A percentile compares a stretch with the other conserved stretches of the same genome.
Evolutionary conservation across 2,329 filamentous ascomycete species (phyloP).

Genomic region (Trichoderma semiorbis): DNA sequence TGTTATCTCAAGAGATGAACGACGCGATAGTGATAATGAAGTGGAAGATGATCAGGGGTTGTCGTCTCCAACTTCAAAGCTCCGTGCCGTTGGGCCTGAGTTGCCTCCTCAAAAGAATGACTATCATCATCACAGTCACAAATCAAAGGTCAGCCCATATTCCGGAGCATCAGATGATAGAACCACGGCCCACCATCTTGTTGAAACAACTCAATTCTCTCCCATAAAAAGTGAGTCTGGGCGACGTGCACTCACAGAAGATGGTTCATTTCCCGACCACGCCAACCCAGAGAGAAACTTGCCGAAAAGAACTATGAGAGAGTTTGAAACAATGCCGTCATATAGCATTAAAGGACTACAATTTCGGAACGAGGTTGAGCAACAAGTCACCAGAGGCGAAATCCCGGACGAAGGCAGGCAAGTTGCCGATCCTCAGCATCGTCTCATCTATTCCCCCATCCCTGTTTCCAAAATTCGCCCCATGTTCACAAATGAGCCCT

Average conservation of each 20-base stretch:
- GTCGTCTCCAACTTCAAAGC: conserved; percentile 11
- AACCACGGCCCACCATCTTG: background rate
- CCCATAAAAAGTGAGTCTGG: background rate
- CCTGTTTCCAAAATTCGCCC: conserved; percentile 22
- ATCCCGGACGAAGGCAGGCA: background rate
- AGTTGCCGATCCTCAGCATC: background rate
- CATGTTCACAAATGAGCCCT: background rate
- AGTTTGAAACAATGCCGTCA: background rate
- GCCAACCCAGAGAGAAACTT: background rate
- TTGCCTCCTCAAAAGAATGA: background rate
- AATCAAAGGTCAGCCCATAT: conserved; percentile 14
- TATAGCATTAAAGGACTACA: background rate
- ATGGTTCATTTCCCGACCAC: background rate
- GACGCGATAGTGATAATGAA: background rate
- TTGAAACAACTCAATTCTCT: background rate
- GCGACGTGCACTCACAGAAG: background rate
- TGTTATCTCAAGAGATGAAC: background rate
- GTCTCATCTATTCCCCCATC: conserved; percentile 18
- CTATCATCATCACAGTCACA: background rate
- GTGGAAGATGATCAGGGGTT: background rate
- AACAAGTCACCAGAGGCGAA: background rate
- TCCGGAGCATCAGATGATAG: background rate
- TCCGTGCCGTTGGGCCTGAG: conserved; percentile 7
- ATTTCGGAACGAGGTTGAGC: background rate
- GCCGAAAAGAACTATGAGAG: background rate